phyloP scores from a whole-genome alignment of 768 basidiomycete species.

The Amylocystis lapponica region DNA sequence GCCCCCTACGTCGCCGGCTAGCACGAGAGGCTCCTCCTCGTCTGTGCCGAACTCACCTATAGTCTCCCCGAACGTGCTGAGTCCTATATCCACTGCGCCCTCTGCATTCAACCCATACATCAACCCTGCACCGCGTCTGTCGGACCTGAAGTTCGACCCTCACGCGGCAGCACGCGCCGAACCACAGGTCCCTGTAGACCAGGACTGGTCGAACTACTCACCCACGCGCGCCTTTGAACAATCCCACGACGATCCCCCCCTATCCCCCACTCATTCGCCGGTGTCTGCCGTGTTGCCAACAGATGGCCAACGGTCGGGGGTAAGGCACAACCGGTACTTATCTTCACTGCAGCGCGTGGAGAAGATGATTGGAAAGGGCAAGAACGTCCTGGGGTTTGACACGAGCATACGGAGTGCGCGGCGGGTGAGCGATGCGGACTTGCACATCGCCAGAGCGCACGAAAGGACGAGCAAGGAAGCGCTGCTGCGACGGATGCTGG shows the following conservation, averaged over 20 bases:
- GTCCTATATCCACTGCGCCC: constrained; percentile 4
- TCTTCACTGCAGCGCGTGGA: constrained; percentile 28
- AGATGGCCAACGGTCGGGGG: too few relatives aligned
- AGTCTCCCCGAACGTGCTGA: neutral
- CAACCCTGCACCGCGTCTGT: constrained; percentile 30
- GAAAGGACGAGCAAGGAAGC: constrained; percentile 1
- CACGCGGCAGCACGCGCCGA: constrained; percentile 5
- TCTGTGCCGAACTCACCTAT: constrained; percentile 8
- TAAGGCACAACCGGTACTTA: constrained; percentile 17
- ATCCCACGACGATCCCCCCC: too few relatives aligned
- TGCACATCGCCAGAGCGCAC: constrained; percentile 3
- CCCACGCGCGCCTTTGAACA: too few relatives aligned
- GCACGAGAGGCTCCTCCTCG: constrained; percentile 2
- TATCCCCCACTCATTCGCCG: too few relatives aligned
- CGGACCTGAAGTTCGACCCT: constrained; percentile 12
- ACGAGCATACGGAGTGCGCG: constrained; percentile 6
- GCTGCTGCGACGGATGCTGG: constrained; percentile 8
- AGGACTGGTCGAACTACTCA: too few relatives aligned
- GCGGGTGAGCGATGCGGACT: constrained; percentile 15
- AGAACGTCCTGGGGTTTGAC: constrained; percentile 23
- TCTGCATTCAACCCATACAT: constrained; percentile 28
- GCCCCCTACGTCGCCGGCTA: constrained; percentile 11
- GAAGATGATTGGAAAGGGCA: constrained; percentile 27
- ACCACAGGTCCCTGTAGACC: too few relatives aligned
- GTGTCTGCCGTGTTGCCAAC: too few relatives aligned